A percentile compares a stretch with the other conserved stretches of the same genome.
These are phyloP conservation scores for Seiridium cupressi DNA, from an alignment of 2,329 filamentous ascomycete genomes.

Conservation along the genomic window DNA sequence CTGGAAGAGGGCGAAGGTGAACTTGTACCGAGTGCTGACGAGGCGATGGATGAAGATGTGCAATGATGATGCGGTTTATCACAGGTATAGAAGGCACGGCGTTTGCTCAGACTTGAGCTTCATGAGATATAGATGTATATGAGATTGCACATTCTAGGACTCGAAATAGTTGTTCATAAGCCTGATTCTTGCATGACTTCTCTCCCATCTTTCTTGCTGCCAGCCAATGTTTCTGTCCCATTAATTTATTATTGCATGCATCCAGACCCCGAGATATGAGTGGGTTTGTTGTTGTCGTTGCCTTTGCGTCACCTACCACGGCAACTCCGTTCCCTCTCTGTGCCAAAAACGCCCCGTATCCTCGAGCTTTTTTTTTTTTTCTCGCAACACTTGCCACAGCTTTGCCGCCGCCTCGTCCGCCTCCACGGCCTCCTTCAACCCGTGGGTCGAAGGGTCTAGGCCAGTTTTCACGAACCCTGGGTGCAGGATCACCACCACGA, in stretches of 20 bases:
- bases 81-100: background rate
- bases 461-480: constrained; percentile 39
- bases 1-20: constrained; percentile 31
- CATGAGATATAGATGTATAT: background rate
- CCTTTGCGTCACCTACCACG: constrained; percentile 4
- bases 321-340: constrained; percentile 10
- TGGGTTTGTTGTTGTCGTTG: too few relatives aligned
- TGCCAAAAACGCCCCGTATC: constrained; percentile 8
- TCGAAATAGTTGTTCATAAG: too few relatives aligned
- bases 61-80: constrained; percentile 11
- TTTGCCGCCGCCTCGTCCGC: constrained; percentile 42
- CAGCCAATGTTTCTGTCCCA: too few relatives aligned
- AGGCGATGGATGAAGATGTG: constrained; percentile 40
- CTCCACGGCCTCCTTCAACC: constrained; percentile 35
- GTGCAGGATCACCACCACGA: constrained; percentile 39
- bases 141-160: too few relatives aligned
- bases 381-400: constrained; percentile 23
- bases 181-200: too few relatives aligned
- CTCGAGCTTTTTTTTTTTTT: background rate
- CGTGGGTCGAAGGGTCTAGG: constrained; percentile 21
- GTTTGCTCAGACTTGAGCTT: background rate
- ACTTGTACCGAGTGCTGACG: constrained; percentile 16
- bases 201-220: too few relatives aligned
- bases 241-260: too few relatives aligned
- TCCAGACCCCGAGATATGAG: too few relatives aligned